A percentile compares a stretch with the other conserved stretches of the same genome.
Conservation (phyloP, 139 green algal species). For the Coelastrella sp. region DNA sequence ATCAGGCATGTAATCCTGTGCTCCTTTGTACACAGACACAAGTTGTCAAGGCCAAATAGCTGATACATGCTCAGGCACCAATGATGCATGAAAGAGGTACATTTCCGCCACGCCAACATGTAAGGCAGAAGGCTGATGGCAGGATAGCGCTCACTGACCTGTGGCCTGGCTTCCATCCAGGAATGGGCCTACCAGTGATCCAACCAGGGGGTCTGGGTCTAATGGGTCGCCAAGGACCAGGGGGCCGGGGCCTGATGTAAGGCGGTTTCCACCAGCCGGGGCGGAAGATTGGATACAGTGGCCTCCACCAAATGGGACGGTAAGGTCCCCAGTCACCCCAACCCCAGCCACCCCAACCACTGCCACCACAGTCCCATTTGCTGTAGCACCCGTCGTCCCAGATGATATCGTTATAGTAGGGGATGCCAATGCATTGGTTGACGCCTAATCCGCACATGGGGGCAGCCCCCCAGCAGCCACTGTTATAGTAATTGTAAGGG, state of each 20-base stretch:
- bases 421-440: conserved; percentile 16
- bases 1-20: no score
- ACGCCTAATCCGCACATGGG: conserved; percentile 7
- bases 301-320: conserved; percentile 2
- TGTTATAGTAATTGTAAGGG: conserved; percentile 12
- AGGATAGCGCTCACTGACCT: background rate
- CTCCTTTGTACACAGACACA: no score
- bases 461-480: conserved; percentile 6
- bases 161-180: background rate
- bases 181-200: background rate
- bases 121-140: no score
- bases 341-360: background rate
- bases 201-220: background rate
- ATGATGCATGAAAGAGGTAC: no score
- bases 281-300: background rate
- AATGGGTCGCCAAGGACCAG: background rate
- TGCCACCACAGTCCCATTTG: background rate
- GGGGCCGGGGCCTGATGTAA: background rate
- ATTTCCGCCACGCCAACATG: no score
- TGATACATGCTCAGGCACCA: no score
- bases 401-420: background rate
- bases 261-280: conserved; percentile 4
- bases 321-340: conserved; percentile 3
- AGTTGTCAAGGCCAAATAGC: no score
- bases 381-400: background rate